A percentile compares a stretch with the other conserved stretches of the same genome.
Evolutionary conservation across 2,329 filamentous ascomycete genomes (phyloP).

Genomic region (Alternaria gansuensis): DNA sequence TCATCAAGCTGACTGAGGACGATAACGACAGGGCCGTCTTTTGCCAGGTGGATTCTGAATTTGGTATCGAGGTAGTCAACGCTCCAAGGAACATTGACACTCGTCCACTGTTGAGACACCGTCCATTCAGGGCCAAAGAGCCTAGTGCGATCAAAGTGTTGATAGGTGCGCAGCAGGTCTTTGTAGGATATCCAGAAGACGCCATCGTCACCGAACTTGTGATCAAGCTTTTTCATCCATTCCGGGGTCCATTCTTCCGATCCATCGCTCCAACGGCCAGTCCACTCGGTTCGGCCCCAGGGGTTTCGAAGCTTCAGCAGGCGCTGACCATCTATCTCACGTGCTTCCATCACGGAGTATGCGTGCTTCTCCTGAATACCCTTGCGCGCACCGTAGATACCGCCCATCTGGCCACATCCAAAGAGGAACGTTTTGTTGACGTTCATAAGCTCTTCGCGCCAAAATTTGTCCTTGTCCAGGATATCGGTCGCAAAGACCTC

Average conservation of each 20-base stretch:
- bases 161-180: constrained; percentile 66
- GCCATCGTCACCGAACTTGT: constrained; percentile 80
- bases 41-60: constrained; percentile 64
- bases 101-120: constrained; percentile 69
- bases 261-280: constrained; percentile 81
- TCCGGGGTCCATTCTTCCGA: constrained; percentile 85
- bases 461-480: constrained; percentile 81
- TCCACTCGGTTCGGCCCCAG: constrained; percentile 84
- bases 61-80: constrained; percentile 69
- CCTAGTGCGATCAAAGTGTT: constrained; percentile 68
- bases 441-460: constrained; percentile 80
- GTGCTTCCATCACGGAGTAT: constrained; percentile 67
- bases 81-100: constrained; percentile 67
- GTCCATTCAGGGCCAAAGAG: constrained; percentile 69
- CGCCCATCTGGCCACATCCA: constrained; percentile 72
- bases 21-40: constrained; percentile 64
- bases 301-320: constrained; percentile 67
- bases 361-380: constrained; percentile 61
- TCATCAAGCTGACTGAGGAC: constrained; percentile 68
- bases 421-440: constrained; percentile 84
- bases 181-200: constrained; percentile 69
- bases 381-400: constrained; percentile 66
- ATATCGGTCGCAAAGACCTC: constrained; percentile 75
- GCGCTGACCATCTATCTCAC: constrained; percentile 69
- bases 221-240: constrained; percentile 75